phyloP scores from a whole-genome alignment of 768 basidiomycete genomes.

The Hebeloma cylindrosporum region DNA sequence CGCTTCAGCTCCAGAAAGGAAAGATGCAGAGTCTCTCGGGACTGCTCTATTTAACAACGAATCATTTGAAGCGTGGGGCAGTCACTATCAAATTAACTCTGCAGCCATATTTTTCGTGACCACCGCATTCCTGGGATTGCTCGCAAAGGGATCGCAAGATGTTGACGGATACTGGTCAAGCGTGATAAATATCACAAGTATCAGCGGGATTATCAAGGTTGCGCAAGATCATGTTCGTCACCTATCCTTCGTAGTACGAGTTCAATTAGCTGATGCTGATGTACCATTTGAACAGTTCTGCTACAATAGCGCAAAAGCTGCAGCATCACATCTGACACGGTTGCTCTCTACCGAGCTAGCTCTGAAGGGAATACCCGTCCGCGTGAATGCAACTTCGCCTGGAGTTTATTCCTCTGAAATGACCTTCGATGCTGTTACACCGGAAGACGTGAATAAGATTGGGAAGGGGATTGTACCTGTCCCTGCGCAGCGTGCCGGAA shows the following conservation, averaged over 20 bases:
- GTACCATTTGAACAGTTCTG: constrained; percentile 52
- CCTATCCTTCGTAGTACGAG: not conserved
- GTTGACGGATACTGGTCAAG: constrained; percentile 54
- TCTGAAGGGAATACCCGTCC: constrained; percentile 64
- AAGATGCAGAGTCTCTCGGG: constrained; percentile 64
- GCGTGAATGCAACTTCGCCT: constrained; percentile 74
- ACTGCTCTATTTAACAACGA: constrained; percentile 71
- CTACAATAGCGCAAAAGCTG: constrained; percentile 82
- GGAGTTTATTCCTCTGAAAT: constrained; percentile 78
- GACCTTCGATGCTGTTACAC: constrained; percentile 53
- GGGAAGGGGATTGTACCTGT: constrained; percentile 61
- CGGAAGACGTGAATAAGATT: constrained; percentile 50
- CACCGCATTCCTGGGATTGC: constrained; percentile 71
- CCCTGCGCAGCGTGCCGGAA: constrained; percentile 63
- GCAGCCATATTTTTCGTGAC: constrained; percentile 80
- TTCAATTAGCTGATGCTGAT: not conserved
- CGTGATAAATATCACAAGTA: constrained; percentile 77
- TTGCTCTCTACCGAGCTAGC: constrained; percentile 77
- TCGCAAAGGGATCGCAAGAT: constrained; percentile 71
- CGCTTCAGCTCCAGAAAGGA: constrained; percentile 54
- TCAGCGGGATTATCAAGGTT: constrained; percentile 69
- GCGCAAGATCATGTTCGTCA: constrained; percentile 74
- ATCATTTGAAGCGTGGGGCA: constrained; percentile 59
- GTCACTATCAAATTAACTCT: constrained; percentile 65
- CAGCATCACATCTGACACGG: constrained; percentile 72